Conservation (phyloP, 805 yeast species). For the Kazachstania taianensis region DNA sequence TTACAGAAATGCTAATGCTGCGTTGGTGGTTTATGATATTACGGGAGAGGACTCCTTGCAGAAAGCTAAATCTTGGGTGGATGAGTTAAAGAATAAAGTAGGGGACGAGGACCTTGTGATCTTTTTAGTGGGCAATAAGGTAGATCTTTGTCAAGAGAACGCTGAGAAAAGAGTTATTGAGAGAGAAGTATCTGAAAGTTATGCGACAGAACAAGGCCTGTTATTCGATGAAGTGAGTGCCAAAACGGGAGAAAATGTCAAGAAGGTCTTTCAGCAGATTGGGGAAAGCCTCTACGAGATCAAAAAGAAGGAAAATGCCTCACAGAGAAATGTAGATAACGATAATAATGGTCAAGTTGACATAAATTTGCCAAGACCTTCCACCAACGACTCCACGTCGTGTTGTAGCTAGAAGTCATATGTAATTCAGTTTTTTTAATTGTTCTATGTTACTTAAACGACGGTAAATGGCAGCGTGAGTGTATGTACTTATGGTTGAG, state of each 20-base stretch:
- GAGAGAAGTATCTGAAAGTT: slow-evolving; percentile 39
- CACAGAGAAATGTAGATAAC: slow-evolving; percentile 6
- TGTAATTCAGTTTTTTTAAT: no score
- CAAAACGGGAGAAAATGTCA: slow-evolving; percentile 43
- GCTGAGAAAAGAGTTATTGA: slow-evolving; percentile 38
- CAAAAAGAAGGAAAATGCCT: slow-evolving; percentile 15
- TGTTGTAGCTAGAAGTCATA: slow-evolving; percentile 32
- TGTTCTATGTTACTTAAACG: no score
- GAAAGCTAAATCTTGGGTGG: slow-evolving; percentile 84
- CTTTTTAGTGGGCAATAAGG: slow-evolving; percentile 80
- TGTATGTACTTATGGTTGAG: no score
- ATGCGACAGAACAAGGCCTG: slow-evolving; percentile 43
- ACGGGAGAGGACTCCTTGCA: slow-evolving; percentile 60
- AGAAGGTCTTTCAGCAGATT: slow-evolving; percentile 38
- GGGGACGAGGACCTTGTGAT: slow-evolving; percentile 59
- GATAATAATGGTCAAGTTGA: slow-evolving; percentile 11
- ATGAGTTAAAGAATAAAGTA: slow-evolving; percentile 81
- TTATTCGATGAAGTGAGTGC: slow-evolving; percentile 49
- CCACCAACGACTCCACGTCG: slow-evolving; percentile 34
- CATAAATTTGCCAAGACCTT: slow-evolving; percentile 35
- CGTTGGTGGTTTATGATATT: slow-evolving; percentile 81
- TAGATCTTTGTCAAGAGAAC: slow-evolving; percentile 52
- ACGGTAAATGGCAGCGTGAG: no score
- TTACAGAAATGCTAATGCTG: slow-evolving; percentile 71
- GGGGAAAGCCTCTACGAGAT: slow-evolving; percentile 35